phyloP scores from a whole-genome alignment of 805 yeast species.

The Kurtzmaniella fragi region DNA sequence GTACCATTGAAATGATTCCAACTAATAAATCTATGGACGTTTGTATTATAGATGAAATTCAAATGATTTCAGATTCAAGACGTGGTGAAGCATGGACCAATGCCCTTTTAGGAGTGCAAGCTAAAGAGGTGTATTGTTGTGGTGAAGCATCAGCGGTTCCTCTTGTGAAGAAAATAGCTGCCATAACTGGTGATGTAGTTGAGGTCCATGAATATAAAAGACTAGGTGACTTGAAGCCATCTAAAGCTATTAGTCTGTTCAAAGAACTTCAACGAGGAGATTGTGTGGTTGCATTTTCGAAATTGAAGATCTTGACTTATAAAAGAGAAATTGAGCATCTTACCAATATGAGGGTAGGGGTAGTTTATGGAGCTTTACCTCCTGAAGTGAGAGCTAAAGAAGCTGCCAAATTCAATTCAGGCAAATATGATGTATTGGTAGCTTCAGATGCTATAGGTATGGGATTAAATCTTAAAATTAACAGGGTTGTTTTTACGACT shows the following conservation, averaged over 20 bases:
- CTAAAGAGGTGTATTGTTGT: constrained; percentile 84
- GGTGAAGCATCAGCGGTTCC: constrained; percentile 89
- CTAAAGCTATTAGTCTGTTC: constrained; percentile 23
- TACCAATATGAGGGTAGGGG: constrained; percentile 70
- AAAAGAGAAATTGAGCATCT: constrained; percentile 64
- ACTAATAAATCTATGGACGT: constrained; percentile 64
- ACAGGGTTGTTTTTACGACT: constrained; percentile 71
- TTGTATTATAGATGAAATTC: constrained; percentile 92
- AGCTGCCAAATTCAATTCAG: constrained; percentile 73
- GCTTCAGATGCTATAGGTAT: constrained; percentile 98
- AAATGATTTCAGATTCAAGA: constrained; percentile 76
- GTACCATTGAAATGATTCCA: constrained; percentile 94
- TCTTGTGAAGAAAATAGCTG: constrained; percentile 52
- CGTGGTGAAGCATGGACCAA: constrained; percentile 96
- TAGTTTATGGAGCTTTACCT: constrained; percentile 92
- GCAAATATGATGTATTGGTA: constrained; percentile 74
- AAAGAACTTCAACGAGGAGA: constrained; percentile 62
- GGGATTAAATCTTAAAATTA: constrained; percentile 88
- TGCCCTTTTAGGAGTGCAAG: constrained; percentile 80
- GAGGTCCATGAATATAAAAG: constrained; percentile 69
- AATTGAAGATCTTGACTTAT: constrained; percentile 60
- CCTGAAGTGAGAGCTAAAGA: constrained; percentile 90
- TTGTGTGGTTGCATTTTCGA: constrained; percentile 84
- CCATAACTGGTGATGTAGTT: constrained; percentile 75
- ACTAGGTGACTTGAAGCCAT: constrained; percentile 64